These are phyloP conservation scores for Suhomyces pyralidae DNA, from an alignment of 805 yeast genomes.

Conservation along the genomic window DNA sequence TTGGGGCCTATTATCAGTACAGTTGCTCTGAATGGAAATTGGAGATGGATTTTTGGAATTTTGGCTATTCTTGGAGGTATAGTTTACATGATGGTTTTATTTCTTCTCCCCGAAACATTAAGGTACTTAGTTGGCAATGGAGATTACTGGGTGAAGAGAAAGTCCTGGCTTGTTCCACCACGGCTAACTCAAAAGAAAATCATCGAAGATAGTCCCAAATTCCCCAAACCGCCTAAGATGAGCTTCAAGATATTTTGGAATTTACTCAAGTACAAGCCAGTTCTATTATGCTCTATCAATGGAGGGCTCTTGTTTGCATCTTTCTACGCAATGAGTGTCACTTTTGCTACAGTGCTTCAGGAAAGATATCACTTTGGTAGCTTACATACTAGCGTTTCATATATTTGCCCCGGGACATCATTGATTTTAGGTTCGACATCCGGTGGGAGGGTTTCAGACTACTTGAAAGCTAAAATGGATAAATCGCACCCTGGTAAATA, in stretches of 20 bases:
- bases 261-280: constrained; percentile 42
- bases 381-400: constrained; percentile 42
- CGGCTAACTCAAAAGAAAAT: constrained; percentile 21
- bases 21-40: constrained; percentile 23
- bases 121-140: constrained; percentile 39
- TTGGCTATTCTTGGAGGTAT: constrained; percentile 26
- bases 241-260: constrained; percentile 33
- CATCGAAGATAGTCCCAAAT: constrained; percentile 20
- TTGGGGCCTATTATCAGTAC: constrained; percentile 34
- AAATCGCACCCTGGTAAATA: constrained; percentile 23
- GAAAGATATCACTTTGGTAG: constrained; percentile 33
- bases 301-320: constrained; percentile 53
- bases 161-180: constrained; percentile 28
- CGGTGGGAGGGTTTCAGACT: constrained; percentile 50
- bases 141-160: constrained; percentile 12
- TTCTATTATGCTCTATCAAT: constrained; percentile 43
- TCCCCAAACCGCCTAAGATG: constrained; percentile 48
- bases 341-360: constrained; percentile 42
- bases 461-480: constrained; percentile 25
- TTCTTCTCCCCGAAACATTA: constrained; percentile 40
- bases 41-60: constrained; percentile 37
- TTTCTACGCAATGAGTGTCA: constrained; percentile 52
- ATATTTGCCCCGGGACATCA: constrained; percentile 52
- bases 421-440: constrained; percentile 46
- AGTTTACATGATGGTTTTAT: constrained; percentile 21